Base-by-base conservation (phyloP, 2,329 filamentous ascomycete genomes). In the Periglandula ipomoeae region DNA sequence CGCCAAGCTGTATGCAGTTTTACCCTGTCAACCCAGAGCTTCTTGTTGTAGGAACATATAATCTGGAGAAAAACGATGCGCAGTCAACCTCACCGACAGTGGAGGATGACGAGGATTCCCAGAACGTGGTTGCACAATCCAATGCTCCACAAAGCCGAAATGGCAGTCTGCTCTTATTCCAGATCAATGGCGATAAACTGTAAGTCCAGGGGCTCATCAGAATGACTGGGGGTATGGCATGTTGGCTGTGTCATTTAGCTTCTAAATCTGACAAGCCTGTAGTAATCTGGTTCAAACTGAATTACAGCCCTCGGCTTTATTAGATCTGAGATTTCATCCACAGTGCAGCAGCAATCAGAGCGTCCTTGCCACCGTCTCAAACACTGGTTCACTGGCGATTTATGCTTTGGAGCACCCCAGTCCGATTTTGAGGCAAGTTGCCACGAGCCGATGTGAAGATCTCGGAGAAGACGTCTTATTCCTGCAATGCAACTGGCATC, bases 11-110 rank as follows among this genome's bases (percentile, higher is more conserved):
- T 60, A 73, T 89, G n/a, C 82, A 87, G 52, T 88, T 89, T 58
- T 85, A 80, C 54, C 81, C 82, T 1, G 64, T 66, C 1, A 61
- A 80, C 50, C 77, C 79, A 0, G 68, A 81, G 0, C 79, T 84
- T 59, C 83, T 95, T 55, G 72, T 94, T 0, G 77, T 95, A 43
- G 91, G 90, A 35, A 95, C 90, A 1, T 96, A 96, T 65, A 79
- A 85, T 53, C 74, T 95, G 24, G 72, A 89, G 53, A 74, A 74
- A 52, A 62, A 72, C 44, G 58, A 57, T 2, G 52, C 49, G 26
- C 51, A 55, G 7, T 55, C 61, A 15, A 35, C 8, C 13, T 49
- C 58, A 3, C 55, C 56, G 17, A 19, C 30, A 2, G 37, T 11
- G 13, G 55, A 53, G 3, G 53, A n/a, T n/a, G n/a, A n/a, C n/a